Evolutionary conservation across 2,329 filamentous ascomycete genomes (phyloP).

Genomic region (Penicillium concentricum): DNA sequence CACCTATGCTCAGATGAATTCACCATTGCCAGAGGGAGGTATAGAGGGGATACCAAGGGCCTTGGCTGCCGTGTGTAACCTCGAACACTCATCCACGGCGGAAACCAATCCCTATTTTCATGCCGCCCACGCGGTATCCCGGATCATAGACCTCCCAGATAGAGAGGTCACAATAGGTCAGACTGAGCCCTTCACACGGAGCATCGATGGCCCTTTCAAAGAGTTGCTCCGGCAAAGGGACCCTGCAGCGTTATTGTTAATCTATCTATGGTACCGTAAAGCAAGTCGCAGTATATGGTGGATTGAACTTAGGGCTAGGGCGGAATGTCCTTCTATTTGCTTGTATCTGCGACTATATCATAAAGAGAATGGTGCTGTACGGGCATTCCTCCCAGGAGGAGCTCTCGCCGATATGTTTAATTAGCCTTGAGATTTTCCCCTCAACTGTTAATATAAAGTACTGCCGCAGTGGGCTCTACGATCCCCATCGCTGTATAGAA

Average conservation of each 20-base stretch:
- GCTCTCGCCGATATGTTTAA: background rate
- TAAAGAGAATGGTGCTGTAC: background rate
- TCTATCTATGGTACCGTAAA: slow-evolving; percentile 48
- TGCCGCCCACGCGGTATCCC: background rate
- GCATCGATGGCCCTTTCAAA: background rate
- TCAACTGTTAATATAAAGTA: background rate
- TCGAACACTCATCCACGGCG: background rate
- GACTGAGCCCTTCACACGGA: background rate
- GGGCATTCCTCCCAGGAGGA: background rate
- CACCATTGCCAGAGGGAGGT: background rate
- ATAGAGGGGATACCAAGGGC: background rate
- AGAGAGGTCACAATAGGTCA: background rate
- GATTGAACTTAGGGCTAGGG: slow-evolving; percentile 43
- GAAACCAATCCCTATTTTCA: background rate
- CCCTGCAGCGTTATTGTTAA: slow-evolving; percentile 40
- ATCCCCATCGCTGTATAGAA: too few relatives aligned
- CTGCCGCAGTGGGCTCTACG: background rate
- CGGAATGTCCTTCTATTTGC: slow-evolving; percentile 47
- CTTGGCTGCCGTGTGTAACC: background rate
- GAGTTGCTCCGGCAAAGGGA: slow-evolving; percentile 26
- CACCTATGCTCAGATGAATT: background rate
- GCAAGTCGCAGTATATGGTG: slow-evolving; percentile 45
- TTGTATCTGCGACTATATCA: slow-evolving; percentile 31
- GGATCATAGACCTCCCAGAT: background rate
- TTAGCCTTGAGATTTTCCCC: background rate